phyloP scores from a whole-genome alignment of 2,329 filamentous ascomycete genomes.

The Orbilia ellipsospora region DNA sequence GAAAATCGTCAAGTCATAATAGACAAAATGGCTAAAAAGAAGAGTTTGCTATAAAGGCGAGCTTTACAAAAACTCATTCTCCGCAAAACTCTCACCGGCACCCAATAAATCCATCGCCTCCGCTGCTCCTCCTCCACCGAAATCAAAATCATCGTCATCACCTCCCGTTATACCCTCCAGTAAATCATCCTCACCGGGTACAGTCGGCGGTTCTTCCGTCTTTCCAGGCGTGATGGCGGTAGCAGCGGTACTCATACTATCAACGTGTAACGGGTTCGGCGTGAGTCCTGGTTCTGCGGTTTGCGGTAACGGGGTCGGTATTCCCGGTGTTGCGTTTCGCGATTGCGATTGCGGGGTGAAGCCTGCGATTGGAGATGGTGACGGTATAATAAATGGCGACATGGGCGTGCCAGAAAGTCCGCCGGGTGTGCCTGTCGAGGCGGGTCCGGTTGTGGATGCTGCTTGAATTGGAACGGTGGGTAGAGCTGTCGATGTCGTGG shows the following conservation, averaged over 20 bases:
- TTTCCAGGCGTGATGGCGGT: slow-evolving; percentile 10
- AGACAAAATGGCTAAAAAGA: too few relatives aligned
- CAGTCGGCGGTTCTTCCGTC: slow-evolving; percentile 47
- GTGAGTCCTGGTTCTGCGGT: slow-evolving; percentile 29
- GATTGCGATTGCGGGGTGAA: slow-evolving; percentile 35
- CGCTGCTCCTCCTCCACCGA: slow-evolving; percentile 26
- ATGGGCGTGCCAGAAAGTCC: slow-evolving; percentile 27
- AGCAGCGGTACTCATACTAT: not conserved
- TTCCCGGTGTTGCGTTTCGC: slow-evolving; percentile 30
- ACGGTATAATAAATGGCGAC: slow-evolving; percentile 50
- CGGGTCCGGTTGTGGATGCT: not conserved
- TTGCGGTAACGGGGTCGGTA: slow-evolving; percentile 39
- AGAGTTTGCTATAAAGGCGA: not conserved
- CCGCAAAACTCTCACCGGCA: slow-evolving; percentile 36
- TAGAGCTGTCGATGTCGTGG: slow-evolving; percentile 14
- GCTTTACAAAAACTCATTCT: slow-evolving; percentile 41
- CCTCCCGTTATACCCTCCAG: slow-evolving; percentile 36
- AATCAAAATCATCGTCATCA: slow-evolving; percentile 36
- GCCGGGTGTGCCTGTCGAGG: slow-evolving; percentile 15
- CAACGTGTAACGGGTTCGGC: not conserved
- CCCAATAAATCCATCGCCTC: slow-evolving; percentile 50
- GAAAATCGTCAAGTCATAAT: too few relatives aligned
- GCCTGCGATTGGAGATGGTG: slow-evolving; percentile 23
- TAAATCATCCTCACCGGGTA: slow-evolving; percentile 46
- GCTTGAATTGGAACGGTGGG: slow-evolving; percentile 3